Conservation (phyloP, 2,329 filamentous ascomycete genomes). For the Calycina marina region DNA sequence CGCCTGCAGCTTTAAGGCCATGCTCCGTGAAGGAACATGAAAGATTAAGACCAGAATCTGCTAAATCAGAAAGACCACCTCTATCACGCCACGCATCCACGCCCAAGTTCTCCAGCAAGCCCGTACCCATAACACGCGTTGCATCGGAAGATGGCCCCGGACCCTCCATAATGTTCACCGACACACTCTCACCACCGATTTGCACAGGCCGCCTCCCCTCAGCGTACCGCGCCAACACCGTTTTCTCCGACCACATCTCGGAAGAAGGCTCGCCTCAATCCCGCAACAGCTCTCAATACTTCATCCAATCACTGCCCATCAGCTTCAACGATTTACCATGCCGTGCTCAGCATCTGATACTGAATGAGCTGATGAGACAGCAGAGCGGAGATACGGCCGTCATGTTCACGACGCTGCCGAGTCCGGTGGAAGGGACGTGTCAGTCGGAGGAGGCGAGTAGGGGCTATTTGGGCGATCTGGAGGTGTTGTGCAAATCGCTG, state of each 20-base stretch:
- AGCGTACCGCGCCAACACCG: constrained; percentile 12
- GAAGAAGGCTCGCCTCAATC: constrained; percentile 6
- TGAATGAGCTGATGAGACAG: constrained; percentile 68
- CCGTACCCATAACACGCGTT: constrained; percentile 56
- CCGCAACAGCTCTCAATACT: constrained; percentile 30
- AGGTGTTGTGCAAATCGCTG: constrained; percentile 62
- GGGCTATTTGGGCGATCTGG: constrained; percentile 62
- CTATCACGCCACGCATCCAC: constrained; percentile 40
- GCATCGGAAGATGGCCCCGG: constrained; percentile 49
- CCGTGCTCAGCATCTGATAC: constrained; percentile 69
- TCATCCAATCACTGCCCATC: constrained; percentile 49
- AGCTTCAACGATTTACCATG: constrained; percentile 80
- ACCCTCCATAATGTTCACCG: constrained; percentile 63
- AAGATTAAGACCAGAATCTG: constrained; percentile 2
- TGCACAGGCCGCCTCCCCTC: constrained; percentile 14
- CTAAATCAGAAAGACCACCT: constrained; percentile 26
- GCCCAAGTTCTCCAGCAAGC: constrained; percentile 55
- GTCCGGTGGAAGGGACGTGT: constrained; percentile 64
- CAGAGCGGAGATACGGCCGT: constrained; percentile 61
- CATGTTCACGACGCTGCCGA: constrained; percentile 70
- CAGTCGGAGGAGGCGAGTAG: constrained; percentile 55
- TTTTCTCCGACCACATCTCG: constrained; percentile 8
- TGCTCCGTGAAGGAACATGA: constrained; percentile 5
- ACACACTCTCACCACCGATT: constrained; percentile 23
- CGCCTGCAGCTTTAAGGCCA: constrained; percentile 9